Evolutionary conservation across 192 early-diverging fungal genomes (phyloP), one percentile per base, ranked within the genome.

Genomic region (Entomortierella chlamydospora): DNA sequence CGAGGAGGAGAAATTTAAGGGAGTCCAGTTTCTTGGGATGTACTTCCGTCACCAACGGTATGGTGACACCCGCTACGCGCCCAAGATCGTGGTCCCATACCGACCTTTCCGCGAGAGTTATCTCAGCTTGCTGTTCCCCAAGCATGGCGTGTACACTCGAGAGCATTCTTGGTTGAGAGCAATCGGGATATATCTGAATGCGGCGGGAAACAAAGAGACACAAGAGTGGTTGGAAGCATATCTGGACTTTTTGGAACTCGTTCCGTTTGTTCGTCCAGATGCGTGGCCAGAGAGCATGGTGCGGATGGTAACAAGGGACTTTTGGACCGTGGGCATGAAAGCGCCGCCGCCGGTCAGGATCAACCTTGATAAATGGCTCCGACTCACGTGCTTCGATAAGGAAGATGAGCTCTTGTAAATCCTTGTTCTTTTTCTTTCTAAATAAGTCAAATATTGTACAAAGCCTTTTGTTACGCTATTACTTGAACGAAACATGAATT

Each of bases 71-170:
- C 39, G 10, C 22, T 78, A 59, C 22, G 74, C 67, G 12, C 74
- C 61, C 61, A 78, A 78, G 49, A 42, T 78, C 22, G 67, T 78
- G 11, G 30, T 78, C 10, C 74, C 74, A 2, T 78, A 70, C 39
- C 60, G 67, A 10, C 67, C 74, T 2, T 70, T 70, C 50, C 25
- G 28, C 6, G 74, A 78, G 41, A 64, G 55, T 4, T 78, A 70
- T 26, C 66, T 78, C 8, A 43, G 37, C 20, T 61, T 78, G n/a
- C n/a, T 78, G 30, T 69, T 69, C 61, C 73, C 73, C 0, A 78
- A 78, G 43, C 45, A 69, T 59, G 73, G 73, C 4, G 53, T 29
- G 12, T 57, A 59, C 37, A 18, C 55, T 9, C n/a, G 39, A 1
- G 54, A 57, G 28, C 39, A 78, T 20, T 57, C 73, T 0, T 78